A percentile compares a stretch with the other conserved stretches of the same genome.
Conservation (phyloP, 768 basidiomycete genomes). For the Phallus indusiatus region DNA sequence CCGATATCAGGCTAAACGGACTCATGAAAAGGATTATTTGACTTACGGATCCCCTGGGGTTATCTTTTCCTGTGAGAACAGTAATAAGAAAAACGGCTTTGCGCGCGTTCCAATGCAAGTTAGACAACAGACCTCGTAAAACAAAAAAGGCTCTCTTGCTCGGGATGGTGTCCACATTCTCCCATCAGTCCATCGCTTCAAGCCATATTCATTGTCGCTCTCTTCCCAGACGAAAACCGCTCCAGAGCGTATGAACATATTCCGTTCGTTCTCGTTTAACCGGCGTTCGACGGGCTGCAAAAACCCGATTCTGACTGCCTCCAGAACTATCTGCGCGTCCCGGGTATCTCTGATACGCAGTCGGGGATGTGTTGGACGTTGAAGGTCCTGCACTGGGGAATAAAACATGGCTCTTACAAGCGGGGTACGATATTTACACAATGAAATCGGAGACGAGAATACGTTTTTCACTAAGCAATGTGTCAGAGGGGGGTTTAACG, state of each 20-base stretch:
- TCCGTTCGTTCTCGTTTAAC: constrained; percentile 52
- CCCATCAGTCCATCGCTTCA: constrained; percentile 66
- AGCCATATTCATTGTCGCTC: constrained; percentile 52
- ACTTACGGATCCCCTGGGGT: constrained; percentile 5
- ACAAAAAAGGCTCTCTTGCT: constrained; percentile 61
- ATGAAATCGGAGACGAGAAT: not conserved
- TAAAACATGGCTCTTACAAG: constrained; percentile 21
- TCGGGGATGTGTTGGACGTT: constrained; percentile 54
- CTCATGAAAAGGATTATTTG: not conserved
- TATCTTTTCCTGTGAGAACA: constrained; percentile 1
- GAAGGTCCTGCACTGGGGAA: constrained; percentile 35
- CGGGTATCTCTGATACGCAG: constrained; percentile 57
- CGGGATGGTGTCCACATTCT: constrained; percentile 61
- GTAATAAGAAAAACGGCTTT: not conserved
- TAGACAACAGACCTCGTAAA: constrained; percentile 39
- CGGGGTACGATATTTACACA: not conserved
- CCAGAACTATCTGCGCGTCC: constrained; percentile 57
- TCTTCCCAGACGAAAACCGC: constrained; percentile 66
- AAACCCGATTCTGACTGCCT: constrained; percentile 48
- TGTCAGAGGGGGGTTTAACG: too few species aligned
- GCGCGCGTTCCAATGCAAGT: not conserved
- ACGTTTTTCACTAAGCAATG: too few species aligned
- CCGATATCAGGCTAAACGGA: not conserved
- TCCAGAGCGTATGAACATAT: constrained; percentile 45
- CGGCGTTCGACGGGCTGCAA: constrained; percentile 43